These are phyloP conservation scores for Ceratocystis harringtonii DNA, from an alignment of 2,329 filamentous ascomycete species.

Conservation along the genomic window DNA sequence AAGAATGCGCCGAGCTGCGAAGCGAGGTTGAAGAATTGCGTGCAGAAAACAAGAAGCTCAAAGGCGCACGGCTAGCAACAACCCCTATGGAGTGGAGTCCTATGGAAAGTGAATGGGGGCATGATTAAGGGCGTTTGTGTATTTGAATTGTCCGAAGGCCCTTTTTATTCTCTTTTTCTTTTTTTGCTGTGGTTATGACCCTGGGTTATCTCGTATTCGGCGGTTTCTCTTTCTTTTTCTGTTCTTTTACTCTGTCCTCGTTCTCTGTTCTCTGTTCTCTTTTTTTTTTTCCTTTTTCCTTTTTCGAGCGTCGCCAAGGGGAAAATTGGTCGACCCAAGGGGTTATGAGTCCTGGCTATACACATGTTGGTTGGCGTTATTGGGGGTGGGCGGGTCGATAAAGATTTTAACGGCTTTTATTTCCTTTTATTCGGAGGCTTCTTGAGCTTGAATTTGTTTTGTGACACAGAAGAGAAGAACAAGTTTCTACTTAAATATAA, in stretches of 20 bases:
- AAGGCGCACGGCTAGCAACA: neutral
- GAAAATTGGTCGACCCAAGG: neutral
- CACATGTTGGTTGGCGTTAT: neutral
- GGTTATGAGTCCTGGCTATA: neutral
- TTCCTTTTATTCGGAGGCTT: neutral
- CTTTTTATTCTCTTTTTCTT: neutral
- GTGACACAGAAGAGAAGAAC: neutral
- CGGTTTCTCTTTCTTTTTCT: neutral
- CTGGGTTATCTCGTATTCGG: neutral
- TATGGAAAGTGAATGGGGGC: conserved; percentile 7
- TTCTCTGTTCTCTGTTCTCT: neutral
- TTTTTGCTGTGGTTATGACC: neutral
- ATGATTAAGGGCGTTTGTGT: neutral
- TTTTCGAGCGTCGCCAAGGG: neutral
- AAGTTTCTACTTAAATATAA: neutral
- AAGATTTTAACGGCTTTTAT: neutral
- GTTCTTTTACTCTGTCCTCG: neutral
- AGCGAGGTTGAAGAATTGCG: conserved; percentile 4
- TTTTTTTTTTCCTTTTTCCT: neutral
- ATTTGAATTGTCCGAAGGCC: neutral
- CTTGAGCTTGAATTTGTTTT: neutral
- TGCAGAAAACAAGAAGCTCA: conserved; percentile 8
- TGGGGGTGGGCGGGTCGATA: neutral
- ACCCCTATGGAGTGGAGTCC: neutral
- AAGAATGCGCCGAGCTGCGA: conserved; percentile 24